These are phyloP conservation scores for Papiliotrema nemorosa DNA, from an alignment of 1,284 basidiomycete genomes.

Conservation along the genomic window DNA sequence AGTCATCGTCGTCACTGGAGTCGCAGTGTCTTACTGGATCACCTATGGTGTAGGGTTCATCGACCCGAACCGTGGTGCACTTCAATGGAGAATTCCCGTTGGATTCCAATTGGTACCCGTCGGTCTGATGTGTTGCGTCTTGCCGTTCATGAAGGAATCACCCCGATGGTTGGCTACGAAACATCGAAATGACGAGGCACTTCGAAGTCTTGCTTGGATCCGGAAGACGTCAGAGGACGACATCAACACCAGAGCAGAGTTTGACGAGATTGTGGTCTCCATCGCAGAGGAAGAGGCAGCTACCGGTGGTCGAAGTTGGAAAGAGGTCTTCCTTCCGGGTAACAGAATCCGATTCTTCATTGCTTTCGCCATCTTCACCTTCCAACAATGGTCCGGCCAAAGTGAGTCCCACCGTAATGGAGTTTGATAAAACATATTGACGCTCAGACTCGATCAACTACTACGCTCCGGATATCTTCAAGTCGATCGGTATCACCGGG, in stretches of 20 bases:
- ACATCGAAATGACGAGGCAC: conserved; percentile 29
- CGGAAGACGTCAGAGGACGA: conserved; percentile 5
- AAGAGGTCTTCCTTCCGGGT: conserved; percentile 66
- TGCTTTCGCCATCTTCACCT: conserved; percentile 54
- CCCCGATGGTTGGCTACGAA: conserved; percentile 45
- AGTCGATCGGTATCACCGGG: conserved; percentile 56
- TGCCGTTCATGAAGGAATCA: conserved; percentile 59
- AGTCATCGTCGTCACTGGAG: conserved; percentile 61
- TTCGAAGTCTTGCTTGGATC: conserved; percentile 6
- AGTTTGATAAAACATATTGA: conserved; percentile 31
- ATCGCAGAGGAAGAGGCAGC: conserved; percentile 5
- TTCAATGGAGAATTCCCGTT: conserved; percentile 42
- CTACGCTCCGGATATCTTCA: conserved; percentile 61
- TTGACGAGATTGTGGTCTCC: conserved; percentile 4
- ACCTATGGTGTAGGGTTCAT: conserved; percentile 31
- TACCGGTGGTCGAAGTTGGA: conserved; percentile 35
- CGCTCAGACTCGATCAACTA: conserved; percentile 55
- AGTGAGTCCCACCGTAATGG: neutral
- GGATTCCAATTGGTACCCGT: conserved; percentile 58
- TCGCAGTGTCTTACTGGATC: conserved; percentile 33
- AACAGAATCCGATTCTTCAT: conserved; percentile 68
- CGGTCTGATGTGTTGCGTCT: conserved; percentile 67
- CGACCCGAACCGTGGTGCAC: conserved; percentile 20
- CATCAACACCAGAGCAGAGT: conserved; percentile 2
- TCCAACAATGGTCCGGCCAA: conserved; percentile 65